phyloP scores from a whole-genome alignment of 2,329 filamentous ascomycete species.

The Cercospora citrullina region DNA sequence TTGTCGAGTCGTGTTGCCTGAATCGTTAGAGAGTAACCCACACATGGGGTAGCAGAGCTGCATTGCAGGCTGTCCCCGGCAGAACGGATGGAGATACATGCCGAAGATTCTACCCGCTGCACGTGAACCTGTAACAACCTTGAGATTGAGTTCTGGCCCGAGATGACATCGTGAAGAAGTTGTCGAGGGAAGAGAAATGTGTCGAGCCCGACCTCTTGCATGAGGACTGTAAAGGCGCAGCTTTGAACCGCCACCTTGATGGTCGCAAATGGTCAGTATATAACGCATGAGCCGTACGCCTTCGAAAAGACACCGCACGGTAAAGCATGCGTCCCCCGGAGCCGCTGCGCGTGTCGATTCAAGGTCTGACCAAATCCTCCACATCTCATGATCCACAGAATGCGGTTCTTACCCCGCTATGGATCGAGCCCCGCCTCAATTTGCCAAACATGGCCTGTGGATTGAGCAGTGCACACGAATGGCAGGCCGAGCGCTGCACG shows the following conservation, averaged over 20 bases:
- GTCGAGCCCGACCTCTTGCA: background rate
- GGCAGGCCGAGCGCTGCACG: background rate
- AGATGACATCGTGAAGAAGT: background rate
- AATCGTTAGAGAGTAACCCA: background rate
- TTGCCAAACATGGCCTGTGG: background rate
- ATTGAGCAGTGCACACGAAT: background rate
- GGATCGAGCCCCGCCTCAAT: background rate
- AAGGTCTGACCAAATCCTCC: background rate
- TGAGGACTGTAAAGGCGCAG: background rate
- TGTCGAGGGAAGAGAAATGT: background rate
- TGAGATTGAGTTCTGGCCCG: background rate
- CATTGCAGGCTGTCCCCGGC: background rate
- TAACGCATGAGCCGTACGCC: background rate
- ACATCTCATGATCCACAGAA: conserved; percentile 1
- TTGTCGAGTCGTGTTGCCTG: background rate
- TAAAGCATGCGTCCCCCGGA: background rate
- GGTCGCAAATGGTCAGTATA: background rate
- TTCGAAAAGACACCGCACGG: background rate
- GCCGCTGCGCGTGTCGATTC: background rate
- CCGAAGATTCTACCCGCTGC: background rate
- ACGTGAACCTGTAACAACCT: background rate
- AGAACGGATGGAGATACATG: background rate
- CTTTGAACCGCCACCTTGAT: background rate
- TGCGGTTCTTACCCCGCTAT: background rate
- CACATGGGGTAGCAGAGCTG: background rate